A percentile compares a stretch with the other conserved stretches of the same genome.
Conservation (phyloP, 768 basidiomycete genomes). For the Russula foetens region DNA sequence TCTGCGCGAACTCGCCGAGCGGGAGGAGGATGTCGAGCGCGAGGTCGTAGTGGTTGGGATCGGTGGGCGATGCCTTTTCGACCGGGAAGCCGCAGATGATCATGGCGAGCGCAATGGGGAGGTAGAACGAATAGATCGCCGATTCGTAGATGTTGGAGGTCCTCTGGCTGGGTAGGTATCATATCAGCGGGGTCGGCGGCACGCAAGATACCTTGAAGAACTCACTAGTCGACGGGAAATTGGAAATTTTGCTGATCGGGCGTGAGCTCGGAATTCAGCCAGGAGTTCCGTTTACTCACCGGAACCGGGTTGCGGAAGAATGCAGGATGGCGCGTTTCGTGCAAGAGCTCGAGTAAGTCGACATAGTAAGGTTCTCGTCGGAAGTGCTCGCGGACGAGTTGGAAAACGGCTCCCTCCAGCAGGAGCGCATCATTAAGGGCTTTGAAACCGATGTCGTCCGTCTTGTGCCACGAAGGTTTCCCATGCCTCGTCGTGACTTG, state of each 20-base stretch:
- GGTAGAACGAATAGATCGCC: slow-evolving; percentile 96
- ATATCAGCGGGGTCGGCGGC: not conserved
- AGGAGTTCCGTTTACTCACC: not conserved
- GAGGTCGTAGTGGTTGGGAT: slow-evolving; percentile 53
- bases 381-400: slow-evolving; percentile 82
- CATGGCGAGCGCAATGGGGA: slow-evolving; percentile 94
- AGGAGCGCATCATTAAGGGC: slow-evolving; percentile 97
- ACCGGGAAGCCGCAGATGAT: slow-evolving; percentile 56
- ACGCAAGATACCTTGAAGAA: not conserved
- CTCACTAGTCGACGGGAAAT: slow-evolving; percentile 82
- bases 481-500: slow-evolving; percentile 82
- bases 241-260: slow-evolving; percentile 32
- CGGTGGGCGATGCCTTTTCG: slow-evolving; percentile 35
- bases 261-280: not conserved
- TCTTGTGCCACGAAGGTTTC: slow-evolving; percentile 89
- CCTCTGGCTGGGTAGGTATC: slow-evolving; percentile 49
- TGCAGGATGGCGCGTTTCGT: slow-evolving; percentile 47
- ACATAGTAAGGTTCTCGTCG: slow-evolving; percentile 72
- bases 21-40: slow-evolving; percentile 80
- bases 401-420: slow-evolving; percentile 91
- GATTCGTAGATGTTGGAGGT: slow-evolving; percentile 97
- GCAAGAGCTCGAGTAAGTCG: slow-evolving; percentile 86
- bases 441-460: slow-evolving; percentile 62
- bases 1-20: slow-evolving; percentile 96
- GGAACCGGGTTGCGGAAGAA: slow-evolving; percentile 12